Conservation (phyloP, 768 basidiomycete genomes). For the Clavaria fumosa region DNA sequence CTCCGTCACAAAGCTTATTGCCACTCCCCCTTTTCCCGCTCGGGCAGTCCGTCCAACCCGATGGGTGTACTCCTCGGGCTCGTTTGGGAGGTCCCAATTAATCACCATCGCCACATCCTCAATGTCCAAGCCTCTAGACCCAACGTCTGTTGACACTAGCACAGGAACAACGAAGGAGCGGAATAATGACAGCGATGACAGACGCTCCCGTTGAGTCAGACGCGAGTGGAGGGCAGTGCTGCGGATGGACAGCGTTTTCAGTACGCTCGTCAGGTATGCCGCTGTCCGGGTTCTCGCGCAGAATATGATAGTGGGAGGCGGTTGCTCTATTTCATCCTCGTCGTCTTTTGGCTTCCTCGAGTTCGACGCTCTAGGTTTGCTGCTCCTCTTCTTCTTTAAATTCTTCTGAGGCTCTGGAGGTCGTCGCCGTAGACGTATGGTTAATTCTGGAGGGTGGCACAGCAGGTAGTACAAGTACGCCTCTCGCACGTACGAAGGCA, state of each 20-base stretch:
- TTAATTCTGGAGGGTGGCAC: conserved; percentile 75
- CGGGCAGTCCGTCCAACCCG: conserved; percentile 89
- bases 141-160: conserved; percentile 89
- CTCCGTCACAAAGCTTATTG: conserved; percentile 91
- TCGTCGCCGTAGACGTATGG: conserved; percentile 46
- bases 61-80: conserved; percentile 91
- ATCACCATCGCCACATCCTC: conserved; percentile 92
- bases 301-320: conserved; percentile 95
- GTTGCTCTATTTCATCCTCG: conserved; percentile 44
- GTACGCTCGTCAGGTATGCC: conserved; percentile 70
- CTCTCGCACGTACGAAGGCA: conserved; percentile 91
- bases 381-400: conserved; percentile 16
- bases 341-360: conserved; percentile 16
- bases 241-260: conserved; percentile 68
- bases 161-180: conserved; percentile 78
- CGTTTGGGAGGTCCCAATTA: conserved; percentile 90
- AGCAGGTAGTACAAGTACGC: conserved; percentile 82
- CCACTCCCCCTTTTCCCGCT: conserved; percentile 77
- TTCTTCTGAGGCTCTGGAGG: conserved; percentile 36
- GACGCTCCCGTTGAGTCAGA: conserved; percentile 79
- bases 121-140: conserved; percentile 88
- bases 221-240: conserved; percentile 87
- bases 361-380: conserved; percentile 21
- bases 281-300: conserved; percentile 74
- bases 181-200: conserved; percentile 75